A percentile compares a stretch with the other conserved stretches of the same genome.
phyloP scores from a whole-genome alignment of 345 rosid species.

The Eucalyptus curtisii region DNA sequence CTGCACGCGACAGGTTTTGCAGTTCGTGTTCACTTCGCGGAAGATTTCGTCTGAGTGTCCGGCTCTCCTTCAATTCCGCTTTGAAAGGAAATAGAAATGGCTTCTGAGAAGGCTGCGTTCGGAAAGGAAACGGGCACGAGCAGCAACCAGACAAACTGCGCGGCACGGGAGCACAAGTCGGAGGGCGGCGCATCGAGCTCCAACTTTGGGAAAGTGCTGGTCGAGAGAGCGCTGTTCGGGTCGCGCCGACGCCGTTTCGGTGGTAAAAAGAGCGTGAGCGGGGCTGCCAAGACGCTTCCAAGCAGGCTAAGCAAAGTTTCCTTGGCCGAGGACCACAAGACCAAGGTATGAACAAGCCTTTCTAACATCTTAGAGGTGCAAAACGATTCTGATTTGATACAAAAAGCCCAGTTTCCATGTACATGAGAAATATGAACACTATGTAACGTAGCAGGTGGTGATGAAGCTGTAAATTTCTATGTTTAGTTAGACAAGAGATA shows the following conservation, averaged over 20 bases:
- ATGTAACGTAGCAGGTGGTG: not conserved
- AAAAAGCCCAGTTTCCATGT: not conserved
- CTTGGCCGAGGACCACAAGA: constrained; percentile 18
- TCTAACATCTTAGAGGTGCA: not conserved
- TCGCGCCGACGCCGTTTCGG: constrained; percentile 4
- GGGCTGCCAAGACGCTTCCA: constrained; percentile 10
- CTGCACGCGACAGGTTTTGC: not conserved
- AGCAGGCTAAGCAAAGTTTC: constrained; percentile 48
- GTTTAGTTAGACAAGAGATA: not conserved
- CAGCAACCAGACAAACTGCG: not conserved
- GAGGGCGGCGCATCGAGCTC: not conserved
- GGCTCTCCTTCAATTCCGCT: not conserved
- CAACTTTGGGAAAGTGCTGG: constrained; percentile 25
- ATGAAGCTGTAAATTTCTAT: not conserved
- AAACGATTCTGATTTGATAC: not conserved
- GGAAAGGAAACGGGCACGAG: constrained; percentile 2
- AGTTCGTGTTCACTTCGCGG: not conserved
- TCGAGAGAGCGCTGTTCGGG: constrained; percentile 25
- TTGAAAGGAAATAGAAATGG: not conserved
- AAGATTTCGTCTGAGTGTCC: not conserved
- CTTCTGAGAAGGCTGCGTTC: constrained; percentile 9
- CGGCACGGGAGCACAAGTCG: not conserved
- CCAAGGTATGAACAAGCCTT: not conserved
- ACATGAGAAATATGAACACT: not conserved
- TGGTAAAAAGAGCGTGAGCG: constrained; percentile 6